Conservation (phyloP, 2,329 filamentous ascomycete genomes). For the Cadophora sp. region DNA sequence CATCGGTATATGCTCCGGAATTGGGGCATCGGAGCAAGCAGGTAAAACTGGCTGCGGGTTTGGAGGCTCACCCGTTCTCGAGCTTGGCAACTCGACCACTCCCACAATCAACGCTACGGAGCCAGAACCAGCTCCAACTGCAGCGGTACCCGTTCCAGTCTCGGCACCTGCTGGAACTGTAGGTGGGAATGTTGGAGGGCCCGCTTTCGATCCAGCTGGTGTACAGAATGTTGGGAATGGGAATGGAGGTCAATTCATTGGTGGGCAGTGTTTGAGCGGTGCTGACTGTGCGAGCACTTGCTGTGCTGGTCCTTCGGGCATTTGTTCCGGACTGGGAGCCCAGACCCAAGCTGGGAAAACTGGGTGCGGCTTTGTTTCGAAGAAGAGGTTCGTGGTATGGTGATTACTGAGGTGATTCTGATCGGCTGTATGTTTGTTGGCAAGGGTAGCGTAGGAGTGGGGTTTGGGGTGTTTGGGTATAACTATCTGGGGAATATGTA, state of each 20-base stretch:
- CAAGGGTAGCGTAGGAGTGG: no score
- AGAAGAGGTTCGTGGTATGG: constrained; percentile 16
- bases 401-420: background rate
- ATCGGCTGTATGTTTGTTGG: no score
- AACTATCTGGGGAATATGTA: no score
- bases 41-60: background rate
- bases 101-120: background rate
- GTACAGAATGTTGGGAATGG: constrained; percentile 37
- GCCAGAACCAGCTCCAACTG: background rate
- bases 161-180: background rate
- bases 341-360: constrained; percentile 46
- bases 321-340: constrained; percentile 47
- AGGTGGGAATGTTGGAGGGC: constrained; percentile 20
- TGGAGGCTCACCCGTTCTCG: background rate
- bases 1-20: background rate
- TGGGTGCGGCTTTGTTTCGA: constrained; percentile 40
- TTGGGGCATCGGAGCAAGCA: background rate
- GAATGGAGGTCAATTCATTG: constrained; percentile 35
- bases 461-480: no score
- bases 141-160: background rate
- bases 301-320: constrained; percentile 37
- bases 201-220: constrained; percentile 37
- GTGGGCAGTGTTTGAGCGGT: constrained; percentile 35
- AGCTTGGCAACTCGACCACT: background rate
- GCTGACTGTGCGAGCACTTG: constrained; percentile 35